Evolutionary conservation across 2,329 filamentous ascomycete genomes (phyloP).

Genomic region (Alternaria atra): DNA sequence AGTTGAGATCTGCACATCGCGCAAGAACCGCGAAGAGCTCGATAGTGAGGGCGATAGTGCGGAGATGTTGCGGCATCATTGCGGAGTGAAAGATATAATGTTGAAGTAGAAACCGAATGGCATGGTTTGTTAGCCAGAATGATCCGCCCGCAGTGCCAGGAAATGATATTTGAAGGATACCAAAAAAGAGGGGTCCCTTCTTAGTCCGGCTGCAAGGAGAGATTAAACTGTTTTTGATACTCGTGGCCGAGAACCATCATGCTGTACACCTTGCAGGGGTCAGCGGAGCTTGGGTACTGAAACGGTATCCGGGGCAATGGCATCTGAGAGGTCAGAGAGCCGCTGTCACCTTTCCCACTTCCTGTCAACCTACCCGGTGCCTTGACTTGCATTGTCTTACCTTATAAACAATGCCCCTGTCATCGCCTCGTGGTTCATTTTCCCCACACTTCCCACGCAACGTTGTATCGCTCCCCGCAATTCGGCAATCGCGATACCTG

Average conservation of each 20-base stretch:
- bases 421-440: slow-evolving; percentile 25
- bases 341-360: slow-evolving; percentile 29
- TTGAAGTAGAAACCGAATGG: slow-evolving; percentile 40
- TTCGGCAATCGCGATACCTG: slow-evolving; percentile 31
- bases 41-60: slow-evolving; percentile 35
- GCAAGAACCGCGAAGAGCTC: slow-evolving; percentile 34
- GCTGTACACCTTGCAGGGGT: slow-evolving; percentile 46
- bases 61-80: slow-evolving; percentile 46
- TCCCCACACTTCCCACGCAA: slow-evolving; percentile 42
- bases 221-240: slow-evolving; percentile 46
- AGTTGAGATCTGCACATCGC: slow-evolving; percentile 32
- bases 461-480: slow-evolving; percentile 39
- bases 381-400: slow-evolving; percentile 15
- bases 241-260: slow-evolving; percentile 45
- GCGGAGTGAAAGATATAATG: slow-evolving; percentile 41
- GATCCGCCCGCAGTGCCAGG: slow-evolving; percentile 34
- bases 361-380: slow-evolving; percentile 34
- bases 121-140: slow-evolving; percentile 46
- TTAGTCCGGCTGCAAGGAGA: slow-evolving; percentile 47
- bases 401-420: slow-evolving; percentile 17
- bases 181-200: slow-evolving; percentile 43
- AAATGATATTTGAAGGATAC: slow-evolving; percentile 48
- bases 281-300: slow-evolving; percentile 42
- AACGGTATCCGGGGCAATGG: slow-evolving; percentile 34
- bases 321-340: slow-evolving; percentile 31